Base-by-base conservation (phyloP, 768 basidiomycete genomes). In the Kwoniella mangroviensis region DNA sequence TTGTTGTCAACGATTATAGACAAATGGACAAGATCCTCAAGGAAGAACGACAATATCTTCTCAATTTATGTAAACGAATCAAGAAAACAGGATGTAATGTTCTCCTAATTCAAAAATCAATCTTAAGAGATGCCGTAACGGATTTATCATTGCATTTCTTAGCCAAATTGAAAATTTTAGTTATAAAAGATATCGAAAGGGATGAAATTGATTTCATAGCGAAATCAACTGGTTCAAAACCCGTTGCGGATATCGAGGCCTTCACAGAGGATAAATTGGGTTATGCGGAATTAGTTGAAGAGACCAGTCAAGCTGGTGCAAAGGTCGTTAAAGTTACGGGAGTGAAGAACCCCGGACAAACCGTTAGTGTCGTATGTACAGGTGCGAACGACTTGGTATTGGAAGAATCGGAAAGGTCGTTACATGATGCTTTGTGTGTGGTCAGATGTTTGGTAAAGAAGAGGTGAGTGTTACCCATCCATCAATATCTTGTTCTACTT, bases 1-100 rank as follows among this genome's bases (percentile, higher is more conserved):
- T 99, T 54, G 91, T 98, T 62, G 98, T 99, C 76, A 98, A 96
- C 73, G 96, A 99, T 84, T 99, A 99, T 85, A 91, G 97, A 19
- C 97, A 98, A 83, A 98, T 99, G 96, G 97, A 98, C 87, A 97
- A 98, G 84, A 94, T 98, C 69, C 91, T 99, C 85, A 98, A 99
- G 84, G 97, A 99, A 84, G 96, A 96, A 68, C 91, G 97, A 56
- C 93, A 95, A 84, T 98, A 99, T 83, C 88, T 99, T 68, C 89
- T 99, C 79, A 98, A 94, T 83, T 89, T 98, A 64, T 96, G 93
- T 89, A 98, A 98, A 85, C 95, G 94, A 85, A 98, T 99, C 85
- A 99, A 98, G 84, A 98, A 97, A 85, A 90, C 94, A n/a, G 95
- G 95, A 75, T 98, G 97, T 88, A 99, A 98, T 78, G 97, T 98